Conservation (phyloP, 805 yeast genomes). For the Spathaspora gorwiae region DNA sequence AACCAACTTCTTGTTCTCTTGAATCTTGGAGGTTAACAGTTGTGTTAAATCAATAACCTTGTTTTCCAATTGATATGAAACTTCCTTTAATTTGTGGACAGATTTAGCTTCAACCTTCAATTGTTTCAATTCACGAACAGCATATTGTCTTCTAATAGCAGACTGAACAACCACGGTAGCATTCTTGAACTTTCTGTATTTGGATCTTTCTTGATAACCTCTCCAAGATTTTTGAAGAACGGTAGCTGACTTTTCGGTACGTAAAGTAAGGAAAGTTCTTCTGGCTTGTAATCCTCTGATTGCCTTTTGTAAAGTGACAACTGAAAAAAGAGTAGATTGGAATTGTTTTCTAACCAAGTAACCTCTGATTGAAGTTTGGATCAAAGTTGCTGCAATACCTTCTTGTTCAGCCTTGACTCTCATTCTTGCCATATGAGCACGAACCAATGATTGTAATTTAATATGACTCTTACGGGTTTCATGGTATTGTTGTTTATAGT, state of each 20-base stretch:
- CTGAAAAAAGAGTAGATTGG: slow-evolving; percentile 29
- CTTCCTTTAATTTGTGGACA: slow-evolving; percentile 84
- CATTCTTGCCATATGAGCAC: slow-evolving; percentile 59
- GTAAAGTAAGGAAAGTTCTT: slow-evolving; percentile 43
- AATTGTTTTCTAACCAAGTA: slow-evolving; percentile 40
- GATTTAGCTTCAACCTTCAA: slow-evolving; percentile 88
- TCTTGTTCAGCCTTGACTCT: slow-evolving; percentile 53
- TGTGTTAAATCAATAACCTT: slow-evolving; percentile 96
- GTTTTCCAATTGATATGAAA: slow-evolving; percentile 88
- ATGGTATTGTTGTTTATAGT: slow-evolving; percentile 58
- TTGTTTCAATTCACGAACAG: slow-evolving; percentile 56
- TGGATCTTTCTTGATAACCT: slow-evolving; percentile 57
- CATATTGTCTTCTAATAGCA: slow-evolving; percentile 69
- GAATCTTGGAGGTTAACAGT: slow-evolving; percentile 69
- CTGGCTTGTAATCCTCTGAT: slow-evolving; percentile 55
- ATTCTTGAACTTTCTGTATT: slow-evolving; percentile 41
- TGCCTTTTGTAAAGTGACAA: slow-evolving; percentile 42
- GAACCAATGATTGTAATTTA: slow-evolving; percentile 54
- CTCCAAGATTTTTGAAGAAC: slow-evolving; percentile 71
- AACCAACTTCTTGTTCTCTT: slow-evolving; percentile 72
- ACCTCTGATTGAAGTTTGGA: slow-evolving; percentile 69
- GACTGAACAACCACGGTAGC: slow-evolving; percentile 74
- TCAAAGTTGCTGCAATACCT: slow-evolving; percentile 55
- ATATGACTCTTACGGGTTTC: slow-evolving; percentile 51
- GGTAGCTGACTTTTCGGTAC: slow-evolving; percentile 60